Evolutionary conservation across 495 filamentous ascomycete genomes (phyloP), one percentile per base, ranked within the genome.

Genomic region (Bryoglossum gracile): DNA sequence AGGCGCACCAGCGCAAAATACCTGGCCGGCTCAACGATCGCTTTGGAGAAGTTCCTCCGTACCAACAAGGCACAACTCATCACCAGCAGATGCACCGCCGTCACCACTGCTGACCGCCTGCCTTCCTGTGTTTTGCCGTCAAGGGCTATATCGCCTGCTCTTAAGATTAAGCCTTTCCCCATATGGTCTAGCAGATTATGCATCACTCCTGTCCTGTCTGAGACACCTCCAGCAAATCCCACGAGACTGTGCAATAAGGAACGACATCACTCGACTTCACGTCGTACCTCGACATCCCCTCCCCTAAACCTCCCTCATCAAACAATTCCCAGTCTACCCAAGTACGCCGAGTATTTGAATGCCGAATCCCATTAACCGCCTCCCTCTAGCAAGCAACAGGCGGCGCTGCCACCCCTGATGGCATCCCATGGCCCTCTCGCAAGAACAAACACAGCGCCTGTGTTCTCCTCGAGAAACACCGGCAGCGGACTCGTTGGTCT

Each of bases 391-490:
- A 54, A 51, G 57, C 53, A 41, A 47, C 43, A 33, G 50, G 42
- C 26, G 48, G 25, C n/a, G 40, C 53, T 16, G 57, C 48, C 46
- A 45, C 42, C 62, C 64, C 51, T 49, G n/a, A 73, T 72, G 72
- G 72, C 71, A 64, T 65, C 68, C 64, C 70, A 62, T 53, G 55
- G 55, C 48, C 59, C 73, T 48, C 59, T 73, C 48, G 62, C 50
- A 10, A 48, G 72, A 65, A 75, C 71, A 58, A 72, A 74, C 59
- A 75, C 74, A 53, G 65, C 65, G 59, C 70, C 71, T 46, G 64
- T 67, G 48, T 69, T 68, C 58, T 56, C 62, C 50, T 59, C 66
- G 47, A 61, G 51, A 38, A 46, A 35, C 43, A 55, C 65, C 49
- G 58, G 32, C 21, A 44, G 19, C 36, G 53, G 62, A 53, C 40